Evolutionary conservation across 768 basidiomycete species (phyloP).

Genomic region (Trametes cubensis): DNA sequence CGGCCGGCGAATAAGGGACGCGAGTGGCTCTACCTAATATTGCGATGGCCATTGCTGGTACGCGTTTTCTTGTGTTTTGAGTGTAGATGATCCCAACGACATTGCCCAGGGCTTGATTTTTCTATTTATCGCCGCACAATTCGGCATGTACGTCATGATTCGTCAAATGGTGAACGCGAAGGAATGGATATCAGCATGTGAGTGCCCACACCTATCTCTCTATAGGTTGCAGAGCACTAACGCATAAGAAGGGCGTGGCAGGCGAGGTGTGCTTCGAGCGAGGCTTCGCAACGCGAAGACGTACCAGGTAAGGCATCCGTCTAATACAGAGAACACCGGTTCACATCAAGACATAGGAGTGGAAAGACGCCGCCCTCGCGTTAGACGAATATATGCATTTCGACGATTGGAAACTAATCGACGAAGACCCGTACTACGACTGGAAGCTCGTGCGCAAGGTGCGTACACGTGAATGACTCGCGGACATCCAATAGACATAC

Average conservation of each 20-base stretch:
- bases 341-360: conserved; percentile 54
- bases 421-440: conserved; percentile 91
- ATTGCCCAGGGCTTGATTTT: conserved; percentile 74
- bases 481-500: neutral
- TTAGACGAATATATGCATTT: conserved; percentile 86
- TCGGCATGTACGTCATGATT: conserved; percentile 83
- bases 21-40: conserved; percentile 75
- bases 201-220: conserved; percentile 21
- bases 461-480: neutral
- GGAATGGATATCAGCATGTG: conserved; percentile 91
- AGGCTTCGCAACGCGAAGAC: conserved; percentile 72
- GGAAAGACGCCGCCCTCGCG: conserved; percentile 78
- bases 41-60: conserved; percentile 88
- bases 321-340: conserved; percentile 1
- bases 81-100: neutral
- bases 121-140: conserved; percentile 79
- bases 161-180: conserved; percentile 93
- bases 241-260: conserved; percentile 69
- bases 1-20: conserved; percentile 48
- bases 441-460: conserved; percentile 85
- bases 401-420: conserved; percentile 85
- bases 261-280: conserved; percentile 76
- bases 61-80: neutral
- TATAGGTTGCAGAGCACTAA: neutral
- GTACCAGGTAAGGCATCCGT: conserved; percentile 58